phyloP scores from a whole-genome alignment of 371 early-diverging fungal species.

The Apophysomyces variabilis region DNA sequence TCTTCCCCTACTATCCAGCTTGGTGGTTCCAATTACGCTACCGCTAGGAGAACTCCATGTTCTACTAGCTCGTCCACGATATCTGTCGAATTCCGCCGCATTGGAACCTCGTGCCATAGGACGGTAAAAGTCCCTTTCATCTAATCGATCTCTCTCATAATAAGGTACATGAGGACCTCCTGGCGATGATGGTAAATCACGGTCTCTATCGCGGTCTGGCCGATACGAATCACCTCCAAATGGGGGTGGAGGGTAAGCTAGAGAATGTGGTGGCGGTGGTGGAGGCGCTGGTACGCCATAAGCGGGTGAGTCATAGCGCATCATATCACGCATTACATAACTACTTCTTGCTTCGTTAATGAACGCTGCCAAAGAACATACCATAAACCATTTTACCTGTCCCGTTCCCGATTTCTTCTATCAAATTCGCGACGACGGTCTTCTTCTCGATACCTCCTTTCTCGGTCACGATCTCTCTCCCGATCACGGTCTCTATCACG shows the following conservation, averaged over 20 bases:
- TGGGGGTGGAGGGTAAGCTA: conserved; percentile 25
- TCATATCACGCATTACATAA: conserved; percentile 45
- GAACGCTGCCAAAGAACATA: neutral
- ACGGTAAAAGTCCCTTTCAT: conserved; percentile 48
- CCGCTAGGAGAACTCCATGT: conserved; percentile 21
- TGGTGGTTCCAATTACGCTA: conserved; percentile 16
- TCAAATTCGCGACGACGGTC: conserved; percentile 54
- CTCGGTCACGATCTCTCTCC: conserved; percentile 53
- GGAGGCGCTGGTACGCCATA: conserved; percentile 43
- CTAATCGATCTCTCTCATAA: conserved; percentile 46
- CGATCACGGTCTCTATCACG: conserved; percentile 49
- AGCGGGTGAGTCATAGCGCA: conserved; percentile 44
- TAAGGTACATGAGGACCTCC: conserved; percentile 35
- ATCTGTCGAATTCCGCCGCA: conserved; percentile 40
- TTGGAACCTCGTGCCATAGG: conserved; percentile 14
- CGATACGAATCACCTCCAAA: conserved; percentile 54
- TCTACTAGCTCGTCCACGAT: conserved; percentile 29
- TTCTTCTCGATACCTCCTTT: conserved; percentile 48
- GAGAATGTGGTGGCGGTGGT: conserved; percentile 20
- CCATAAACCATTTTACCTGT: conserved; percentile 22
- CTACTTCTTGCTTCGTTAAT: conserved; percentile 18
- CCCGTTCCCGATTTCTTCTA: conserved; percentile 37
- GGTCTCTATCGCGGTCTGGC: conserved; percentile 49
- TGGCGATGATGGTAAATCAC: conserved; percentile 44
- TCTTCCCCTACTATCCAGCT: conserved; percentile 18